Conservation (phyloP, 2,329 filamentous ascomycete genomes). For the Ophiostoma australiae region DNA sequence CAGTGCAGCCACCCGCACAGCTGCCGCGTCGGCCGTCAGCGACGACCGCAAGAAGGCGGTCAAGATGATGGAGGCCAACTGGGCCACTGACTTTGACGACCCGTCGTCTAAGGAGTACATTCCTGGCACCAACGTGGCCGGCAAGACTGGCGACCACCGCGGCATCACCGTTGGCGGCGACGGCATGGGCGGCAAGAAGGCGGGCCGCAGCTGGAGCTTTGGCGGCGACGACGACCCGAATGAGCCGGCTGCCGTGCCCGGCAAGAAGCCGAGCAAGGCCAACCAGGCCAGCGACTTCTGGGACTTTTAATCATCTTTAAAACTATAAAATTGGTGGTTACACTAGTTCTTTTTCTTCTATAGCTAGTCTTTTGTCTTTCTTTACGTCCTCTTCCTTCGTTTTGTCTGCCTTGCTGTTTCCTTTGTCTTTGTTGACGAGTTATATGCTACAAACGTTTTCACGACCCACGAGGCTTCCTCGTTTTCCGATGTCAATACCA, state of each 20-base stretch:
- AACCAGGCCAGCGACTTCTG: conserved; percentile 42
- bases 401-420: conserved; percentile 1
- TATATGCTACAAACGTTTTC: conserved; percentile 1
- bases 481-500: neutral
- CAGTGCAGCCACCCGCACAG: conserved; percentile 14
- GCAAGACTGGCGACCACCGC: conserved; percentile 29
- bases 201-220: conserved; percentile 54
- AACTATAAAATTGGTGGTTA: neutral
- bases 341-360: conserved; percentile 3
- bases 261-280: conserved; percentile 38
- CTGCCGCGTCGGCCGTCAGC: conserved; percentile 42
- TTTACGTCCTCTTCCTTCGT: neutral
- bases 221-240: conserved; percentile 46
- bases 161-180: conserved; percentile 53
- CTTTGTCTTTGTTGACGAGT: conserved; percentile 7
- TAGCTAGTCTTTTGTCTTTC: neutral
- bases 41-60: conserved; percentile 64
- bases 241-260: conserved; percentile 37
- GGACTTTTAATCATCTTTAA: conserved; percentile 41
- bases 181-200: conserved; percentile 61
- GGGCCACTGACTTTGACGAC: conserved; percentile 47
- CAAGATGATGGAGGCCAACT: conserved; percentile 66
- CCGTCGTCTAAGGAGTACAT: conserved; percentile 50
- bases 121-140: conserved; percentile 24
- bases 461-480: conserved; percentile 7